Percentiles rank a stretch among this genome's conserved stretches.
Evolutionary conservation across 164 flowering plant species (phyloP).

Genomic region (Tetrastigma voinierianum): DNA sequence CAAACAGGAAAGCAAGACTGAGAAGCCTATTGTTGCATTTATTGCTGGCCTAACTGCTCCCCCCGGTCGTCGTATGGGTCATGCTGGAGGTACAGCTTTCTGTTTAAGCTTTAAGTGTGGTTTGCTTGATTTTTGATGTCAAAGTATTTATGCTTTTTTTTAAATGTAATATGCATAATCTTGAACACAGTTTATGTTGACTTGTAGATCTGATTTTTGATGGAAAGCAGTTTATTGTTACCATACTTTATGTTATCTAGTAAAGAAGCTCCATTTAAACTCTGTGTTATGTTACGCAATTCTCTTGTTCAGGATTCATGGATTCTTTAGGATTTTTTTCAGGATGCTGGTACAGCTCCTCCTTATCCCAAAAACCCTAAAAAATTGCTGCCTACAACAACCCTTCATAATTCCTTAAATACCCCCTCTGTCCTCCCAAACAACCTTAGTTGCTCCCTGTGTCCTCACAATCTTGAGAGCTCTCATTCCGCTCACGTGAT

Average conservation of each 20-base stretch:
- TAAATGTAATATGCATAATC: background rate
- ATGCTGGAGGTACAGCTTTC: conserved; percentile 84
- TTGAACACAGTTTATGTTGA: background rate
- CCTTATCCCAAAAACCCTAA: too few relatives aligned
- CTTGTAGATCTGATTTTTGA: background rate
- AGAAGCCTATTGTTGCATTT: conserved; percentile 92
- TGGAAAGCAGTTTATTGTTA: background rate
- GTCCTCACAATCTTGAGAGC: too few relatives aligned
- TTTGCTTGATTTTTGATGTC: background rate
- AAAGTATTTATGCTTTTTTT: background rate
- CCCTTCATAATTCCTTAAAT: too few relatives aligned
- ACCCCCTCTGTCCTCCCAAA: too few relatives aligned
- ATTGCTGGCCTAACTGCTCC: conserved; percentile 99
- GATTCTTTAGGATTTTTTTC: too few relatives aligned
- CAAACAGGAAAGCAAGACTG: conserved; percentile 90
- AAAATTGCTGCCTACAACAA: too few relatives aligned
- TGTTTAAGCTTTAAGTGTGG: background rate
- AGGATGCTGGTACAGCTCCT: too few relatives aligned
- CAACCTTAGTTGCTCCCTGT: too few relatives aligned
- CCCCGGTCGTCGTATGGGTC: conserved; percentile 99
- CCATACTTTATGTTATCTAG: background rate
- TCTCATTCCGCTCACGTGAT: too few relatives aligned
- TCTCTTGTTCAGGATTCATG: background rate
- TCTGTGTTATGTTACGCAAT: background rate
- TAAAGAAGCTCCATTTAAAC: background rate